A percentile compares a stretch with the other conserved stretches of the same genome.
These are phyloP conservation scores for Echeveria elegans DNA, from an alignment of 164 flowering plant species.

Conservation along the genomic window DNA sequence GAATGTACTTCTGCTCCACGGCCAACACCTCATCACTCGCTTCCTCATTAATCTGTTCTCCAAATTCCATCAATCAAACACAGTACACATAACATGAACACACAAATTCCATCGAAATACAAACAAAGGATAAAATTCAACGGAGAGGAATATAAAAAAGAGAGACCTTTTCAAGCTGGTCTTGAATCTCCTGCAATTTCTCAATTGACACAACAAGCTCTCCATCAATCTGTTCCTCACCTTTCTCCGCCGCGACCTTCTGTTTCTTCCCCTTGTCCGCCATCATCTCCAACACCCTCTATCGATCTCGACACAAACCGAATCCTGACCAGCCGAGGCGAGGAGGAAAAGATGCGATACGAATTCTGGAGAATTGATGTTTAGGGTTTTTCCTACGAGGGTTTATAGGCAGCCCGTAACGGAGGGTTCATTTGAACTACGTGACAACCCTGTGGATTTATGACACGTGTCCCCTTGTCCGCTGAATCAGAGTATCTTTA, in stretches of 20 bases:
- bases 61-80: not conserved
- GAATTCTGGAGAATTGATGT: not conserved
- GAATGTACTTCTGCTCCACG: constrained; percentile 83
- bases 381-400: constrained; percentile 1
- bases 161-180: constrained; percentile 59
- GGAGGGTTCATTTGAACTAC: not conserved
- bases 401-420: too few species aligned
- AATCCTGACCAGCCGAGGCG: not conserved
- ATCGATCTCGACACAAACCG: not conserved
- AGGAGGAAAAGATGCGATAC: not conserved
- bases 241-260: constrained; percentile 27
- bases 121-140: not conserved
- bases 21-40: constrained; percentile 86
- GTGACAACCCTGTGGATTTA: not conserved
- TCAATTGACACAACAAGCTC: constrained; percentile 57
- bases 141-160: not conserved
- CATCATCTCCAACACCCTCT: constrained; percentile 25
- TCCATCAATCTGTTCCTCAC: constrained; percentile 40
- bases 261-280: constrained; percentile 53
- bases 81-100: not conserved
- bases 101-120: not conserved
- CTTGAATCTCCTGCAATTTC: constrained; percentile 65
- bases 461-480: not conserved
- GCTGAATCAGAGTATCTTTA: not conserved
- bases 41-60: constrained; percentile 67